Evolutionary conservation across 2,329 filamentous ascomycete genomes (phyloP).

Genomic region (Simplicillium aogashimaense): DNA sequence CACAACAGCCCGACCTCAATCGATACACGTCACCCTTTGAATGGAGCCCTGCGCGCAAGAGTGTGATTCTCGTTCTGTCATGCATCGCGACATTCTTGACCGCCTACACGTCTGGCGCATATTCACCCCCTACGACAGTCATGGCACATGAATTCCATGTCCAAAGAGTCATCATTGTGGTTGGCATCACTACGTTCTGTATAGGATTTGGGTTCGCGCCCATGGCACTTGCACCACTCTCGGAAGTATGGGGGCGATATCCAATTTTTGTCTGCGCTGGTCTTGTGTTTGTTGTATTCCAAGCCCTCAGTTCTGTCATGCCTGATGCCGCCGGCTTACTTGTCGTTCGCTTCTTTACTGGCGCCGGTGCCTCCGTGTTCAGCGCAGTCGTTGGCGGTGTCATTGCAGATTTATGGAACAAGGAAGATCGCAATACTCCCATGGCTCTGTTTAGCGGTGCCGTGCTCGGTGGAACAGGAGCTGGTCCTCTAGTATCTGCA

Average conservation of each 20-base stretch:
- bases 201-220: constrained; percentile 72
- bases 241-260: constrained; percentile 77
- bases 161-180: constrained; percentile 53
- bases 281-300: constrained; percentile 58
- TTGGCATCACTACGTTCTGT: constrained; percentile 76
- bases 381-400: constrained; percentile 90
- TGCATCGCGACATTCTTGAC: constrained; percentile 68
- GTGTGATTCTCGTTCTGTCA: constrained; percentile 59
- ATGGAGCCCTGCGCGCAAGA: constrained; percentile 64
- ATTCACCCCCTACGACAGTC: constrained; percentile 57
- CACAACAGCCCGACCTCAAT: constrained; percentile 53
- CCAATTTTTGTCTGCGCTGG: constrained; percentile 73
- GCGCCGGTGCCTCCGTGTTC: constrained; percentile 68
- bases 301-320: constrained; percentile 65
- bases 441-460: constrained; percentile 83
- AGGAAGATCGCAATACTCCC: constrained; percentile 71
- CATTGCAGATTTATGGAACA: constrained; percentile 75
- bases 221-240: constrained; percentile 82
- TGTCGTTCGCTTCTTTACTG: constrained; percentile 64
- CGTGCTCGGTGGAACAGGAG: constrained; percentile 69
- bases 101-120: constrained; percentile 73
- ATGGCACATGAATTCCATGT: constrained; percentile 58
- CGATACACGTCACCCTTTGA: constrained; percentile 60
- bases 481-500: constrained; percentile 64
- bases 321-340: constrained; percentile 63